phyloP scores from a whole-genome alignment of 768 basidiomycete genomes.

The Agrocybe praecox region DNA sequence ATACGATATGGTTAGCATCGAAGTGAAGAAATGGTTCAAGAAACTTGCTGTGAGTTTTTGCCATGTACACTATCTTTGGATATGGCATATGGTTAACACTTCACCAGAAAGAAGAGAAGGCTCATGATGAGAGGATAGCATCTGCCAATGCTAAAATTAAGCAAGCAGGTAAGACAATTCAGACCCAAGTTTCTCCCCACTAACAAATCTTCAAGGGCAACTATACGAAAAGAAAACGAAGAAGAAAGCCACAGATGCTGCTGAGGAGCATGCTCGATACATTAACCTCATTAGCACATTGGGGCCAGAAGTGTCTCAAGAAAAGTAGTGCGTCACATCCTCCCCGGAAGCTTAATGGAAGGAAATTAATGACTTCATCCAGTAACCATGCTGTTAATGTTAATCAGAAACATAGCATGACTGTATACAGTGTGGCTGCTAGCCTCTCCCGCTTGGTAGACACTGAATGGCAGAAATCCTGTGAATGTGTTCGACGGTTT shows the following conservation, averaged over 20 bases:
- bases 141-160: conserved; percentile 74
- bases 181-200: not conserved
- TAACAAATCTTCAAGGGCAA: conserved; percentile 51
- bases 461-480: conserved; percentile 73
- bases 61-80: not conserved
- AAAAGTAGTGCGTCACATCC: conserved; percentile 64
- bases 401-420: conserved; percentile 59
- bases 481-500: conserved; percentile 71
- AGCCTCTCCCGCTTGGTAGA: conserved; percentile 74
- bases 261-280: conserved; percentile 78
- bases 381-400: conserved; percentile 71
- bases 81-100: not conserved
- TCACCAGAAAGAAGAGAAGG: conserved; percentile 75
- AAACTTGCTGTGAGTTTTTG: conserved; percentile 63
- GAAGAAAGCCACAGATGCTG: conserved; percentile 65
- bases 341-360: not conserved
- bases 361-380: not conserved
- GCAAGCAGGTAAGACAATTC: conserved; percentile 57
- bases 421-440: conserved; percentile 64
- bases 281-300: conserved; percentile 71
- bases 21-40: conserved; percentile 88
- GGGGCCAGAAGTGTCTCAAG: conserved; percentile 79
- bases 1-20: conserved; percentile 60
- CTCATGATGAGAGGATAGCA: conserved; percentile 71
- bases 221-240: conserved; percentile 80